Percentiles rank a stretch among this genome's conserved stretches.
These are phyloP conservation scores for Drosera capensis DNA, from an alignment of 148 eudicot genomes.

Conservation along the genomic window DNA sequence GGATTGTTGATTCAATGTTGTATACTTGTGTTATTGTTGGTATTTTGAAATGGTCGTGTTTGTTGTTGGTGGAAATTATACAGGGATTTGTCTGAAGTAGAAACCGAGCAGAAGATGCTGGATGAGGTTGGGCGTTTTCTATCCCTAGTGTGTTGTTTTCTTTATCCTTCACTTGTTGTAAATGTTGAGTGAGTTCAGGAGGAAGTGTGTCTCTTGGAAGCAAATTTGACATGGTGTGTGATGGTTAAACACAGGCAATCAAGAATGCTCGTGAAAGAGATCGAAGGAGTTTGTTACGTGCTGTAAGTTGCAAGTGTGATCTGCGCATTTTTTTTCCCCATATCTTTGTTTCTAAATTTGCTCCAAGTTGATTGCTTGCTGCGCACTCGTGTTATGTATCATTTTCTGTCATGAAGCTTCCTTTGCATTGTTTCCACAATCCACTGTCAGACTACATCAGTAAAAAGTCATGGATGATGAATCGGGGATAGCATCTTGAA, in stretches of 20 bases:
- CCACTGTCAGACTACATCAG: too few species aligned
- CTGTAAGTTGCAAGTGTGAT: constrained; percentile 32
- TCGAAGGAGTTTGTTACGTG: constrained; percentile 57
- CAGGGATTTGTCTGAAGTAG: constrained; percentile 56
- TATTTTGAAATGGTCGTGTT: background rate
- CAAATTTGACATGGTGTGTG: background rate
- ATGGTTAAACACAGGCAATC: constrained; percentile 41
- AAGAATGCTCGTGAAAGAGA: constrained; percentile 97
- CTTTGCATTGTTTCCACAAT: too few species aligned
- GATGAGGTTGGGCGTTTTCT: constrained; percentile 39
- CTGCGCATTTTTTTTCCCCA: too few species aligned
- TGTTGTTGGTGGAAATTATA: background rate
- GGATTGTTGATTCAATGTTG: too few species aligned
- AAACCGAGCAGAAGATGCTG: constrained; percentile 74
- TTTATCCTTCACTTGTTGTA: background rate
- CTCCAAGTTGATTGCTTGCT: background rate
- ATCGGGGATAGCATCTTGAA: too few species aligned
- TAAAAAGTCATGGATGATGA: too few species aligned
- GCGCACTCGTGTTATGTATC: background rate
- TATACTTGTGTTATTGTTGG: too few species aligned
- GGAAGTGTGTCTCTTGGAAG: background rate
- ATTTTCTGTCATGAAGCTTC: too few species aligned
- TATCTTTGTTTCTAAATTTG: background rate
- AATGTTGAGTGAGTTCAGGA: background rate
- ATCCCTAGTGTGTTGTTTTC: background rate